phyloP scores from a whole-genome alignment of 306 rosid species.

The Clitoria ternatea region DNA sequence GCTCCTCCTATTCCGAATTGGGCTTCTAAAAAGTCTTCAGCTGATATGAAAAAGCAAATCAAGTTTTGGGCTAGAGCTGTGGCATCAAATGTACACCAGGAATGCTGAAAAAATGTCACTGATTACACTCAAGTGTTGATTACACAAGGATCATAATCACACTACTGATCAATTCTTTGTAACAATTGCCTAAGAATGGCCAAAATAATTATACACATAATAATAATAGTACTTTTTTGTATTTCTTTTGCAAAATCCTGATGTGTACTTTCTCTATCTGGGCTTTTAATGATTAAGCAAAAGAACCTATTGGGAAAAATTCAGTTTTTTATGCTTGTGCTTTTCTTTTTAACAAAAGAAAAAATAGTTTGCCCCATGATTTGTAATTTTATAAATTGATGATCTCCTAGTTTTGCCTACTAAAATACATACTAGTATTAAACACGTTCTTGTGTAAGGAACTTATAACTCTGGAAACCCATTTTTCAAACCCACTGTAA shows the following conservation, averaged over 20 bases:
- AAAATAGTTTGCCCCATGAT: not conserved
- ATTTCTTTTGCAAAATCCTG: not conserved
- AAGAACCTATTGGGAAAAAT: not conserved
- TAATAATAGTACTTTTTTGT: not conserved
- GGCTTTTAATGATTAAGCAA: not conserved
- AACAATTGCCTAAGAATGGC: not conserved
- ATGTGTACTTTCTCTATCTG: not conserved
- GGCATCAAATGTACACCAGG: constrained; percentile 64
- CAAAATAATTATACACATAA: not conserved
- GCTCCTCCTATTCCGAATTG: constrained; percentile 63
- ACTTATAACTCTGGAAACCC: not conserved
- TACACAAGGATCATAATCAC: constrained; percentile 10
- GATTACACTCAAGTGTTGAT: not conserved
- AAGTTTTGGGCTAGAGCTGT: constrained; percentile 93
- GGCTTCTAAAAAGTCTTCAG: constrained; percentile 41
- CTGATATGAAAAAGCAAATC: constrained; percentile 71
- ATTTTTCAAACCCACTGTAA: not conserved
- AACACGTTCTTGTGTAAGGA: not conserved
- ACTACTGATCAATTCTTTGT: constrained; percentile 21
- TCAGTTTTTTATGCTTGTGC: not conserved
- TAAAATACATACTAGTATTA: not conserved
- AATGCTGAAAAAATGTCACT: constrained; percentile 33
- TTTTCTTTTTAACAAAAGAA: not conserved
- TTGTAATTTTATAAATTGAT: not conserved
- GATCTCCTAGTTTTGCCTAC: not conserved